Conservation (phyloP, 306 rosid genomes). For the Castanea sativa region DNA sequence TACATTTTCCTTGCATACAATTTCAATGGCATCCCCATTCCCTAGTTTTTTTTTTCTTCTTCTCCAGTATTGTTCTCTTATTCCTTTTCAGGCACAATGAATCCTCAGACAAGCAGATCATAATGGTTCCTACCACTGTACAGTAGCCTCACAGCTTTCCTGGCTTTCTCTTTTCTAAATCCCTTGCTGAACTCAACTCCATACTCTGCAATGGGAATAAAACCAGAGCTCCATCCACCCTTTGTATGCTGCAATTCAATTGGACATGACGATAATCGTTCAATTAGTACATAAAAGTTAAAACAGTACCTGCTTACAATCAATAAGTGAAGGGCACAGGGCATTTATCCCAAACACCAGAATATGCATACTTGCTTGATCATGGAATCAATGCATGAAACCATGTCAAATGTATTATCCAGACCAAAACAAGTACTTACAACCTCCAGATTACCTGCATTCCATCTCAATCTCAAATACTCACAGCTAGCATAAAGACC, state of each 20-base stretch:
- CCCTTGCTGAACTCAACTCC: constrained; percentile 74
- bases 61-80: background rate
- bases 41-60: background rate
- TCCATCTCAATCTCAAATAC: background rate
- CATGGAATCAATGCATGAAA: background rate
- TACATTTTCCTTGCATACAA: background rate
- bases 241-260: constrained; percentile 65
- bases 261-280: background rate
- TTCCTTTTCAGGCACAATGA: background rate
- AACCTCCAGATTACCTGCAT: background rate
- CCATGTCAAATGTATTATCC: background rate
- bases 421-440: background rate
- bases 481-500: background rate
- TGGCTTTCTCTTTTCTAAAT: constrained; percentile 38
- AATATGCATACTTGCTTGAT: background rate
- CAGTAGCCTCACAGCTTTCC: constrained; percentile 71
- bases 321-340: background rate
- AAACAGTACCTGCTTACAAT: background rate
- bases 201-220: constrained; percentile 87
- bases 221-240: constrained; percentile 68
- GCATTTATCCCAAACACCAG: background rate
- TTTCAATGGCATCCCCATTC: constrained; percentile 17
- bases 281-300: background rate
- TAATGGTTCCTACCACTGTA: constrained; percentile 90
- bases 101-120: constrained; percentile 73